A percentile compares a stretch with the other conserved stretches of the same genome.
Conservation (phyloP, 2,329 filamentous ascomycete species). For the Lasiodiplodia sp. region DNA sequence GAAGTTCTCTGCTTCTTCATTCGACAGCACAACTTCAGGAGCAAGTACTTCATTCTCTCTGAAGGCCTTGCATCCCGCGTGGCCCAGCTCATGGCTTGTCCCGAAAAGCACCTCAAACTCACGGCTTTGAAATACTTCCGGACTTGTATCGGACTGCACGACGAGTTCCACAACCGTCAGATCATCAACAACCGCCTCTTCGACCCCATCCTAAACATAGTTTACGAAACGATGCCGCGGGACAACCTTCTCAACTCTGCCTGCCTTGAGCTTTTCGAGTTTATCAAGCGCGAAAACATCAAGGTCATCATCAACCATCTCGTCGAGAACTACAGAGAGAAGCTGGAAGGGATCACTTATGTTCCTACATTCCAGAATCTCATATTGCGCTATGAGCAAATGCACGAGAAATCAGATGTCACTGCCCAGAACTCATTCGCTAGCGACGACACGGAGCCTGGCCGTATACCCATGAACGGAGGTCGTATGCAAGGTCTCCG, state of each 20-base stretch:
- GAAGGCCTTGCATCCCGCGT: conserved; percentile 81
- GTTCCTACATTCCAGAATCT: conserved; percentile 84
- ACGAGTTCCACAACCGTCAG: conserved; percentile 89
- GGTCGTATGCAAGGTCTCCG: conserved; percentile 74
- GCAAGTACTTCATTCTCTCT: conserved; percentile 85
- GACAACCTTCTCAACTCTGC: conserved; percentile 95
- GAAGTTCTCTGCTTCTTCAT: conserved; percentile 96
- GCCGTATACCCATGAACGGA: conserved; percentile 59
- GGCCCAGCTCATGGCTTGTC: conserved; percentile 79
- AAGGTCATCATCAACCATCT: conserved; percentile 84
- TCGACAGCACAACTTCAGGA: conserved; percentile 83
- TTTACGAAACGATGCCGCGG: conserved; percentile 84
- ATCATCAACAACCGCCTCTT: conserved; percentile 83
- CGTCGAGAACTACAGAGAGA: conserved; percentile 83
- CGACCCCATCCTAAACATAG: conserved; percentile 82
- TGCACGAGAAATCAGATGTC: conserved; percentile 65
- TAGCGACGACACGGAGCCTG: conserved; percentile 69
- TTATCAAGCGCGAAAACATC: conserved; percentile 68
- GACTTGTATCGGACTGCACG: conserved; percentile 81
- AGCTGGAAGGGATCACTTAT: conserved; percentile 77
- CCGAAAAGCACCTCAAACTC: conserved; percentile 91
- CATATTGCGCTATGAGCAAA: conserved; percentile 79
- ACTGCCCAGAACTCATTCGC: conserved; percentile 70
- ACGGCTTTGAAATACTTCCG: conserved; percentile 94
- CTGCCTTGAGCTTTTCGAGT: conserved; percentile 92